phyloP scores from a whole-genome alignment of 148 eudicot species.

The Arctostaphylos glauca region DNA sequence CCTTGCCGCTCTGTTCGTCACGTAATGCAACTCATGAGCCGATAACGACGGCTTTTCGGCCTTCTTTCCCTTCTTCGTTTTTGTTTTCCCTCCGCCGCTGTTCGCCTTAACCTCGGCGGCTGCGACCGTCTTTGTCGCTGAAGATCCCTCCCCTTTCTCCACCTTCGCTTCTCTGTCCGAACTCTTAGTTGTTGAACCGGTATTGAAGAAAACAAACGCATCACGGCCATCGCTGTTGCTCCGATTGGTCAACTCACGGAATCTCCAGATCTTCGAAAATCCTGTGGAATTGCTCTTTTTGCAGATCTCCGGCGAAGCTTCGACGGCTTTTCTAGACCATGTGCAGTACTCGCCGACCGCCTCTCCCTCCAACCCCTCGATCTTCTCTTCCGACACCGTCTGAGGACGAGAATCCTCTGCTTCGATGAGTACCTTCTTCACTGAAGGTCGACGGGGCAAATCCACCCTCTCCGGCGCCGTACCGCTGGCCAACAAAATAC shows the following conservation, averaged over 20 bases:
- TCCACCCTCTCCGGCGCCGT: background rate
- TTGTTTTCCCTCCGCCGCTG: slow-evolving; percentile 7
- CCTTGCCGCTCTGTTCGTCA: slow-evolving; percentile 36
- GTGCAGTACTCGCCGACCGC: slow-evolving; percentile 45
- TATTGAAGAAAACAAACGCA: background rate
- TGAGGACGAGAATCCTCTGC: slow-evolving; percentile 10
- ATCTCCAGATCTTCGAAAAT: slow-evolving; percentile 75
- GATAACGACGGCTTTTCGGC: slow-evolving; percentile 38
- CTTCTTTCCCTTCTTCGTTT: slow-evolving; percentile 17
- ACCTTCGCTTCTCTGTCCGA: background rate
- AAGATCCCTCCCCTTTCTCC: background rate
- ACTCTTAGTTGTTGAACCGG: background rate
- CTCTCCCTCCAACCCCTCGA: slow-evolving; percentile 4
- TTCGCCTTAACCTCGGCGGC: background rate
- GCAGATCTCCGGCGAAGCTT: slow-evolving; percentile 41
- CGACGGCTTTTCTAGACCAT: slow-evolving; percentile 38
- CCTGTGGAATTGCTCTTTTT: slow-evolving; percentile 96
- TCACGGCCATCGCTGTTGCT: slow-evolving; percentile 52
- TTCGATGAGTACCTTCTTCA: slow-evolving; percentile 58
- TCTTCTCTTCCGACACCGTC: background rate
- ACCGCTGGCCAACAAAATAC: slow-evolving; percentile 16
- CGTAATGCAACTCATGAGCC: slow-evolving; percentile 63
- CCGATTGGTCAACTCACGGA: slow-evolving; percentile 50
- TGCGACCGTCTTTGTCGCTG: background rate
- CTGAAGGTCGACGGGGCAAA: slow-evolving; percentile 31